Percentiles rank a stretch among this genome's conserved stretches.
Conservation (phyloP, 305 asterid species). For the Fraxinus sp. region DNA sequence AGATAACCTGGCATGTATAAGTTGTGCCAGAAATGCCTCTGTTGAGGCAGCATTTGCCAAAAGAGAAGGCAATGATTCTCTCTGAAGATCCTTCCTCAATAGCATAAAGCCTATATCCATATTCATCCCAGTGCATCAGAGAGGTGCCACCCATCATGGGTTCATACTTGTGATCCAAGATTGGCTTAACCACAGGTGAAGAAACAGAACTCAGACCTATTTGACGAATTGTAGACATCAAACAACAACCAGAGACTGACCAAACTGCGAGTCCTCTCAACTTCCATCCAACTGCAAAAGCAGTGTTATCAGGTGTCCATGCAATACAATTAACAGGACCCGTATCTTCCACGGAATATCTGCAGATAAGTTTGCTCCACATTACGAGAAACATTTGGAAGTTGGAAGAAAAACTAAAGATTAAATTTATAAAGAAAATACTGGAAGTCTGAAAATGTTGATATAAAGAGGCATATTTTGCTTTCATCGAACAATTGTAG, state of each 20-base stretch:
- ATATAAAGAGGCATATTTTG: not conserved
- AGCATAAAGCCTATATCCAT: slow-evolving; percentile 96
- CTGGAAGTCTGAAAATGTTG: not conserved
- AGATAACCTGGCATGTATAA: slow-evolving; percentile 89
- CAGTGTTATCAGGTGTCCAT: slow-evolving; percentile 95
- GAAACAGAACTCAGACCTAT: slow-evolving; percentile 87
- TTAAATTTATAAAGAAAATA: not conserved
- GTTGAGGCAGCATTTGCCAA: slow-evolving; percentile 96
- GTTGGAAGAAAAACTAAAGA: not conserved
- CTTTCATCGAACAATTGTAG: not conserved
- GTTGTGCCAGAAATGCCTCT: slow-evolving; percentile 98
- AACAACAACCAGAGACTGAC: slow-evolving; percentile 99
- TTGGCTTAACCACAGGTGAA: slow-evolving; percentile 84
- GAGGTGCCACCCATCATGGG: slow-evolving; percentile 97
- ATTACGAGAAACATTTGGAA: slow-evolving; percentile 19
- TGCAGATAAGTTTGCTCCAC: slow-evolving; percentile 31
- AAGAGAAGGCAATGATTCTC: slow-evolving; percentile 85
- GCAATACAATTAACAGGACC: slow-evolving; percentile 96
- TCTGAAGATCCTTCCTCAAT: slow-evolving; percentile 87
- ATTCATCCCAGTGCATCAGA: slow-evolving; percentile 92
- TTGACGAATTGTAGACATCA: slow-evolving; percentile 97
- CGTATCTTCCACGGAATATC: slow-evolving; percentile 90
- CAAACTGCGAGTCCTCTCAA: slow-evolving; percentile 94
- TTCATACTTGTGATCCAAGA: slow-evolving; percentile 82
- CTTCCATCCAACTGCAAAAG: slow-evolving; percentile 99